Evolutionary conservation across 2,329 filamentous ascomycete species (phyloP).

Genomic region (Colletotrichum theobromicola): DNA sequence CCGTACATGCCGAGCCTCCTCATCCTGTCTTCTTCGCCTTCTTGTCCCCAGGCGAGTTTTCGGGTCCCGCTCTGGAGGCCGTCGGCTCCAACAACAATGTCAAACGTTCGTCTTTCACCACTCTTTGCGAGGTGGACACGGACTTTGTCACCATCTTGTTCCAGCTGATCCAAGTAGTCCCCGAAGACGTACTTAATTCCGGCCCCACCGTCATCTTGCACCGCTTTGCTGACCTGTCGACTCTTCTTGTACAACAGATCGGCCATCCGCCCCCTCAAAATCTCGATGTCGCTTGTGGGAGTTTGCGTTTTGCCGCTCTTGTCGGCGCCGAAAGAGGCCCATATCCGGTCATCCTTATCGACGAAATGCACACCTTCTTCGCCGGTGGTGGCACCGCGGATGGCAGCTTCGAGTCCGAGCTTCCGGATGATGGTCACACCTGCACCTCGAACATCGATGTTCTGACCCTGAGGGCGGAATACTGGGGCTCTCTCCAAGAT

Average conservation of each 20-base stretch:
- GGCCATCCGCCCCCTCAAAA: conserved; percentile 61
- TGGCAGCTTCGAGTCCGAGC: conserved; percentile 42
- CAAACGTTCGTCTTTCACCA: conserved; percentile 45
- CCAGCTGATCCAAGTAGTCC: conserved; percentile 30
- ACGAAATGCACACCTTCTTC: conserved; percentile 55
- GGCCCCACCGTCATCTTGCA: not conserved
- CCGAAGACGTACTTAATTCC: conserved; percentile 31
- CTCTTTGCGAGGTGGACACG: conserved; percentile 45
- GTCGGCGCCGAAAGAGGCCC: conserved; percentile 43
- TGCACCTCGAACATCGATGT: conserved; percentile 40
- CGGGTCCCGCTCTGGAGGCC: conserved; percentile 56
- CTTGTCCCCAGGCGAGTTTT: conserved; percentile 36
- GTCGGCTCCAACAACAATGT: conserved; percentile 61
- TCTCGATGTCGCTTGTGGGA: conserved; percentile 62
- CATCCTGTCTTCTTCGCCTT: conserved; percentile 29
- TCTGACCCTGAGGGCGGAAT: conserved; percentile 33
- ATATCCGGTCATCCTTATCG: conserved; percentile 39
- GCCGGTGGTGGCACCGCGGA: conserved; percentile 31
- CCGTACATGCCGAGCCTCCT: conserved; percentile 35
- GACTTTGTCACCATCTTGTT: conserved; percentile 34
- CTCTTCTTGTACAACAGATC: conserved; percentile 50
- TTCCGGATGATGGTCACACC: conserved; percentile 42
- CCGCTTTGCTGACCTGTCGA: conserved; percentile 13
- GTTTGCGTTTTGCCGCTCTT: conserved; percentile 45
- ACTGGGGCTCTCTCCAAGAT: conserved; percentile 42